A percentile compares a stretch with the other conserved stretches of the same genome.
Evolutionary conservation across 192 early-diverging fungal genomes (phyloP).

Genomic region (Phlyctochytrium bullatum): DNA sequence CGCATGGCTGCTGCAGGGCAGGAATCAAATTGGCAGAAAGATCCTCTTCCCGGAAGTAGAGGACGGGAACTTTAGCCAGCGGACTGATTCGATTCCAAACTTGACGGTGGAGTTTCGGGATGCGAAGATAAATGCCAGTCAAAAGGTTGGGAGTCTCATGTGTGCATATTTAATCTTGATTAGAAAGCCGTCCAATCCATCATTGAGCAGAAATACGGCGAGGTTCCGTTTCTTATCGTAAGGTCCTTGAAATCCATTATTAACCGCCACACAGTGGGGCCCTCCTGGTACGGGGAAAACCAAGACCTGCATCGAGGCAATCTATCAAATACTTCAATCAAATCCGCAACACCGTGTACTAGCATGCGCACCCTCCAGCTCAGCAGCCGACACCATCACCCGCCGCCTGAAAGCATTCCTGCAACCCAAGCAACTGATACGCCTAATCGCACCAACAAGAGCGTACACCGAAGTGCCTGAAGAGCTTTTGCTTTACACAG

Average conservation of each 20-base stretch:
- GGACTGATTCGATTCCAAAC: background rate
- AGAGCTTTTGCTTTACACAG: conserved; percentile 46
- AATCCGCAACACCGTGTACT: conserved; percentile 43
- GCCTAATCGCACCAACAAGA: conserved; percentile 43
- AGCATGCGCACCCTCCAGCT: conserved; percentile 53
- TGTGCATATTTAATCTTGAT: background rate
- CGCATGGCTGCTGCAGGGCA: background rate
- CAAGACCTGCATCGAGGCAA: conserved; percentile 48
- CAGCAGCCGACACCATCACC: conserved; percentile 53
- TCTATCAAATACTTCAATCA: conserved; percentile 40
- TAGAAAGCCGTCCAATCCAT: conserved; percentile 27
- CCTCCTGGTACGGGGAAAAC: conserved; percentile 57
- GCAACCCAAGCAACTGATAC: conserved; percentile 34
- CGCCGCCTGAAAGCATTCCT: conserved; percentile 40
- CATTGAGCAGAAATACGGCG: conserved; percentile 24
- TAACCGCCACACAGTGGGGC: background rate
- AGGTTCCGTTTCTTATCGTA: conserved; percentile 30
- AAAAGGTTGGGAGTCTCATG: conserved; percentile 10
- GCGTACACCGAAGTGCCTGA: conserved; percentile 42
- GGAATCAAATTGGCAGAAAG: background rate
- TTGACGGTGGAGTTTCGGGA: conserved; percentile 2
- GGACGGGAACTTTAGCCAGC: conserved; percentile 6
- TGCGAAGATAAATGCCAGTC: conserved; percentile 16
- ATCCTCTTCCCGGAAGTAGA: conserved; percentile 21
- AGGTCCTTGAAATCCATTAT: background rate